A percentile compares a stretch with the other conserved stretches of the same genome.
These are phyloP conservation scores for Alternaria consortialis DNA, from an alignment of 2,329 filamentous ascomycete genomes.

Conservation along the genomic window DNA sequence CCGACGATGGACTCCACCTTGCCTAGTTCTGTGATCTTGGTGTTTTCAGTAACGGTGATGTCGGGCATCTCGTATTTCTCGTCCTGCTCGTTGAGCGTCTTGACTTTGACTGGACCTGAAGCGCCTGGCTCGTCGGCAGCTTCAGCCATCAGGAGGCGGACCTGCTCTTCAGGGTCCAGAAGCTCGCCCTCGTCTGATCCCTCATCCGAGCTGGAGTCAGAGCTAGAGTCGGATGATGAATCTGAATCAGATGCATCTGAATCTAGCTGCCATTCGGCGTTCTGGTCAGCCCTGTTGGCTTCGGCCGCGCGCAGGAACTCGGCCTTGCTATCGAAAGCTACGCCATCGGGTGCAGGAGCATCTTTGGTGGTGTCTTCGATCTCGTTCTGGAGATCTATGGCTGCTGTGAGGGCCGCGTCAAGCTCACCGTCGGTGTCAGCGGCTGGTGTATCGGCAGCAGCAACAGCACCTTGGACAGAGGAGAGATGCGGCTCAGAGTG, in stretches of 20 bases:
- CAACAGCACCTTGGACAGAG: conserved; percentile 32
- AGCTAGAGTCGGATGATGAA: conserved; percentile 54
- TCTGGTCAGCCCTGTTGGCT: conserved; percentile 58
- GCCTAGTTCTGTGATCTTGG: conserved; percentile 79
- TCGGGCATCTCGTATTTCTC: conserved; percentile 70
- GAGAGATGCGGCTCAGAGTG: conserved; percentile 36
- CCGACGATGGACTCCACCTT: conserved; percentile 79
- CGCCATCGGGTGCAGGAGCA: background rate
- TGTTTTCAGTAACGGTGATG: conserved; percentile 78
- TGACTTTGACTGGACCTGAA: conserved; percentile 66
- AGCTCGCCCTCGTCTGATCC: conserved; percentile 69
- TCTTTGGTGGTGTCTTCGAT: conserved; percentile 12
- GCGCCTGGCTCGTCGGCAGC: conserved; percentile 81
- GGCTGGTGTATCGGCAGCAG: conserved; percentile 22
- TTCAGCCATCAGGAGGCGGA: conserved; percentile 85
- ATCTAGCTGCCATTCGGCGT: conserved; percentile 83
- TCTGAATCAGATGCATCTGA: conserved; percentile 69
- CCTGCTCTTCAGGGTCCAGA: conserved; percentile 82
- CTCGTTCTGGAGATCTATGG: conserved; percentile 23
- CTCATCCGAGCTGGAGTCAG: conserved; percentile 64
- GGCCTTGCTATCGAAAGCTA: conserved; percentile 38
- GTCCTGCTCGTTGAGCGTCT: conserved; percentile 83
- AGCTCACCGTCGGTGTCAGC: conserved; percentile 27
- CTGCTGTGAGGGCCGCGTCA: conserved; percentile 26
- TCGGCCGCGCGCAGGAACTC: conserved; percentile 58